Base-by-base conservation (phyloP, 345 rosid genomes). In the Lepidium didymum region DNA sequence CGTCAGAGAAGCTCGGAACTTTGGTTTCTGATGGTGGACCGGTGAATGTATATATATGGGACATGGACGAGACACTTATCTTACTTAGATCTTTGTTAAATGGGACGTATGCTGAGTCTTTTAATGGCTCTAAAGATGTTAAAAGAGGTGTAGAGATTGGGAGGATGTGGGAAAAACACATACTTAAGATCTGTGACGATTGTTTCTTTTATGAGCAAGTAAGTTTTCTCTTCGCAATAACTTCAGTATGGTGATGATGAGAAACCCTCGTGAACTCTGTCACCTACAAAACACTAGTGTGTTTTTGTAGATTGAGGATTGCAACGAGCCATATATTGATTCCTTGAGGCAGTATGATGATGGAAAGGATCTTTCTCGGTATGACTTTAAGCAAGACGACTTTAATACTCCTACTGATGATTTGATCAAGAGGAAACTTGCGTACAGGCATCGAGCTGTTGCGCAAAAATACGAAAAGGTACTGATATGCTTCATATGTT, bases 51-150 rank as follows among this genome's bases (percentile, higher is more conserved):
- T 87, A 84, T 67, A 60, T 89, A 34, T 91, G 97, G 97, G 96
- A 89, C 77, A 86, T 87, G 94, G 96, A 91, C 61, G 97, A 89
- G 82, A 91, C 97, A 55, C 97, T 91, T 36, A 86, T 91, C 75
- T 77, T 91, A 64, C 90, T 91, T 29, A 87, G 90, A 83, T 87
- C 96, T 72, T 79, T 92, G 78, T 59, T 92, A 62, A 85, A 81
- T 56, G 87, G 90, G 42, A 78, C 80, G 7, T 92, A 86, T 42
- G 89, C 95, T 0, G 75, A 81, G 75, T 74, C 77, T 6, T 86
- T 78, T 69, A 53, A 47, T 51, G 87, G 88, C 13, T 59, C 62
- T 29, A 91, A 91, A 73, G 96, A 91, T 79, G 80, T 56, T 9
- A 68, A 82, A 62, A 84, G 84, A 78, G 94, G 96, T 64, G 49